Percentiles rank a stretch among this genome's conserved stretches.
Conservation (phyloP, 2,329 filamentous ascomycete species). For the Aspergillus luchuensis region DNA sequence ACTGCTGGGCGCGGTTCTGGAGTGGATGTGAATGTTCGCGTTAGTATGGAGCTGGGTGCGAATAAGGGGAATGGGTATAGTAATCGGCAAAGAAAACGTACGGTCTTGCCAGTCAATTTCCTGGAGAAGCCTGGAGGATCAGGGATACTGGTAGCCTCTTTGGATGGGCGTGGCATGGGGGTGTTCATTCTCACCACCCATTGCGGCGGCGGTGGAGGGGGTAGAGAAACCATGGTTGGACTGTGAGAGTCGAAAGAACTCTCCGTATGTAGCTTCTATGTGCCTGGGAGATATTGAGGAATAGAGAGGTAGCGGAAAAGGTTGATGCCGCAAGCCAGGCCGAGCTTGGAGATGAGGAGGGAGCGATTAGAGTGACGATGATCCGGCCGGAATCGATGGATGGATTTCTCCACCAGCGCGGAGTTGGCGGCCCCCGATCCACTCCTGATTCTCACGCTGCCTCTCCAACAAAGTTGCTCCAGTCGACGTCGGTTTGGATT, state of each 20-base stretch:
- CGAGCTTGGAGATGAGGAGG: conserved; percentile 5
- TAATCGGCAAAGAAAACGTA: conserved; percentile 2
- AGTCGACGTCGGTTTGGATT: neutral
- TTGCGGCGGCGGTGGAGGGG: conserved; percentile 60
- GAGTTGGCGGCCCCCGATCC: conserved; percentile 27
- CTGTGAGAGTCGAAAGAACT: conserved; percentile 4
- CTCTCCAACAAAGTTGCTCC: too few relatives aligned
- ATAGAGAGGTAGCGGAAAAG: neutral
- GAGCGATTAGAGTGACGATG: conserved; percentile 22
- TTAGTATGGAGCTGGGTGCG: neutral
- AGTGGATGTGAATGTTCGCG: neutral
- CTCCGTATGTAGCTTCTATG: conserved; percentile 1
- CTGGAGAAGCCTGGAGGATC: conserved; percentile 83
- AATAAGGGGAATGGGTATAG: neutral
- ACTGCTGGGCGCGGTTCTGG: conserved; percentile 37
- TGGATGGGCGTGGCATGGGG: conserved; percentile 69
- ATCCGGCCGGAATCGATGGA: conserved; percentile 15
- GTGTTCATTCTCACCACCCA: conserved; percentile 83
- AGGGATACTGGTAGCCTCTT: conserved; percentile 61
- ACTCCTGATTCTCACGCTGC: conserved; percentile 24
- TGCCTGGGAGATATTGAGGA: neutral
- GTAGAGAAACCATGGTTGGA: conserved; percentile 24
- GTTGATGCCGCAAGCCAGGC: neutral
- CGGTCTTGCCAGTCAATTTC: conserved; percentile 47
- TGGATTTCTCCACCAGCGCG: conserved; percentile 33